Conservation (phyloP, 768 basidiomycete species). For the Boletus fagicola region DNA sequence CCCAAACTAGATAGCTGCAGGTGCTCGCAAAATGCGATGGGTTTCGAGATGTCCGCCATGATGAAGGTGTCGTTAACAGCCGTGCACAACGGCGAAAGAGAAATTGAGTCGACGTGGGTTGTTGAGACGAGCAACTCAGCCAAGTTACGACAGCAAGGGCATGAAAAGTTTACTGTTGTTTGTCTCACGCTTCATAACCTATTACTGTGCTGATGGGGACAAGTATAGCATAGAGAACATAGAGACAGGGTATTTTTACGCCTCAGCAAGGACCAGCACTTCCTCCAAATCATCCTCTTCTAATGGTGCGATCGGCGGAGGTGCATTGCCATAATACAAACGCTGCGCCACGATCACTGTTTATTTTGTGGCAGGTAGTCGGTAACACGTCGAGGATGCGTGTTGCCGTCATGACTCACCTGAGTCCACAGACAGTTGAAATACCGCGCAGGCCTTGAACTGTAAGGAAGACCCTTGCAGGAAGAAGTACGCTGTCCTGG, state of each 20-base stretch:
- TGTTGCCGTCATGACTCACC: constrained; percentile 45
- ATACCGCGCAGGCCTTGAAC: constrained; percentile 80
- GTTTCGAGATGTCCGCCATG: constrained; percentile 49
- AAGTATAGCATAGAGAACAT: neutral
- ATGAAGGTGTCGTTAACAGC: constrained; percentile 19
- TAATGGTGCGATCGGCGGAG: constrained; percentile 50
- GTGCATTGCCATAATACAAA: constrained; percentile 66
- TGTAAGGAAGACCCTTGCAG: constrained; percentile 67
- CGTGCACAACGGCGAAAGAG: constrained; percentile 16
- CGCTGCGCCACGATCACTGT: constrained; percentile 73
- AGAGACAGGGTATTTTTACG: constrained; percentile 34
- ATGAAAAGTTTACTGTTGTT: constrained; percentile 32
- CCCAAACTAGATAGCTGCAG: constrained; percentile 94
- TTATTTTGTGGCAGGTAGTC: constrained; percentile 11
- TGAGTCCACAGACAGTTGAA: constrained; percentile 76
- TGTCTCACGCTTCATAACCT: constrained; percentile 24
- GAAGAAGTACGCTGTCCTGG: constrained; percentile 80
- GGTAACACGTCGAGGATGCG: constrained; percentile 7
- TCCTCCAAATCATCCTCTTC: constrained; percentile 69
- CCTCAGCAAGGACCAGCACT: constrained; percentile 64
- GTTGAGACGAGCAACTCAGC: constrained; percentile 19
- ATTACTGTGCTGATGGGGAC: neutral
- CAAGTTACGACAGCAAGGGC: constrained; percentile 14
- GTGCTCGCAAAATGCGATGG: constrained; percentile 87
- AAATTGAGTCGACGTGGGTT: constrained; percentile 21